Percentiles rank a stretch among this genome's conserved stretches.
phyloP scores from a whole-genome alignment of 129 eudicot genomes.

The Flaveria sonorensis region DNA sequence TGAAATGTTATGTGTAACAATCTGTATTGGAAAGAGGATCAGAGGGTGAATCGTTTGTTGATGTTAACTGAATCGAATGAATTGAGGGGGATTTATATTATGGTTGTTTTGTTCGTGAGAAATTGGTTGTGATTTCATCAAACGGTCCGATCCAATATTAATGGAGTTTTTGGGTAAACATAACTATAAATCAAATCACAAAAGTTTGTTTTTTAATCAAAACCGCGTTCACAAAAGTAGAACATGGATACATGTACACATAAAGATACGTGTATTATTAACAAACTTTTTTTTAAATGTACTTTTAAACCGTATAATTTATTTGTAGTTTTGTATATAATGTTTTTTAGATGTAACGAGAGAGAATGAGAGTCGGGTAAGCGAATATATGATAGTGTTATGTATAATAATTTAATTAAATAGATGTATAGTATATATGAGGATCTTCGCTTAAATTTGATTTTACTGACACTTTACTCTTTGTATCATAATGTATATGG shows the following conservation, averaged over 20 bases:
- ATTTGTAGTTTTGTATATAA: too few species aligned
- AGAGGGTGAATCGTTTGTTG: slow-evolving; percentile 14
- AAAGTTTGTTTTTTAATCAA: not conserved
- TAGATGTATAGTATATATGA: too few species aligned
- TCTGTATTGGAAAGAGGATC: not conserved
- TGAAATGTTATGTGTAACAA: not conserved
- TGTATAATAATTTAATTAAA: too few species aligned
- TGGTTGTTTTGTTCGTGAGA: not conserved
- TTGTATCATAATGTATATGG: not conserved
- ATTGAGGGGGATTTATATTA: not conserved
- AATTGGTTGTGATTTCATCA: not conserved
- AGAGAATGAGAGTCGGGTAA: too few species aligned
- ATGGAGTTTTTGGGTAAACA: not conserved
- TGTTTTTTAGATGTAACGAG: too few species aligned
- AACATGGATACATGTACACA: not conserved
- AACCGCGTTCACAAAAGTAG: not conserved
- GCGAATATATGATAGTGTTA: too few species aligned
- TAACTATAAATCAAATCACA: not conserved
- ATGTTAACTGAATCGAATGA: slow-evolving; percentile 12
- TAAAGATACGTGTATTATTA: too few species aligned
- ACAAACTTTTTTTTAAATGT: too few species aligned
- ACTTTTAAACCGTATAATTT: too few species aligned
- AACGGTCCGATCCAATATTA: not conserved
- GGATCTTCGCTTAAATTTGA: too few species aligned
- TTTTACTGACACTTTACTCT: too few species aligned